Evolutionary conservation across 768 basidiomycete species (phyloP).

Genomic region (Auriscalpium vulgare): DNA sequence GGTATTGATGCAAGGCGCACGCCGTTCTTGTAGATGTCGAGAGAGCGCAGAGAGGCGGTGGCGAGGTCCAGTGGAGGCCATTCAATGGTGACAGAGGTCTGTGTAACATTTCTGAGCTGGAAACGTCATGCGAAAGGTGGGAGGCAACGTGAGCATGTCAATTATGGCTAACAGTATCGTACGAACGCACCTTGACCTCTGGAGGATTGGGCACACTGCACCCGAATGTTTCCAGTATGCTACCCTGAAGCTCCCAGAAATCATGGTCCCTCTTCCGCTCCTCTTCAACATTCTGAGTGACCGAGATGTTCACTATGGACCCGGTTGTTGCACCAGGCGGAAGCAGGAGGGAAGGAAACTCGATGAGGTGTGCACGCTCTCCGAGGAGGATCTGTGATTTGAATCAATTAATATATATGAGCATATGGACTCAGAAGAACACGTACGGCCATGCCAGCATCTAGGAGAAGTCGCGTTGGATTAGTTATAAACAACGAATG

Average conservation of each 20-base stretch:
- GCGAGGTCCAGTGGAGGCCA: conserved; percentile 87
- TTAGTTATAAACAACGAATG: neutral
- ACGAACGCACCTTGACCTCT: conserved; percentile 51
- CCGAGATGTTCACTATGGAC: conserved; percentile 95
- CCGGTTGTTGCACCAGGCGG: conserved; percentile 90
- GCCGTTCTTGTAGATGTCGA: conserved; percentile 91
- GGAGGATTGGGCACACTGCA: conserved; percentile 60
- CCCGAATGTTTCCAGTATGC: conserved; percentile 74
- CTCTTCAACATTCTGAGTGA: conserved; percentile 78
- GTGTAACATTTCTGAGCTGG: conserved; percentile 87
- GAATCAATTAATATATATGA: neutral
- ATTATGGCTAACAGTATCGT: no score
- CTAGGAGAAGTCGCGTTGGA: conserved; percentile 30
- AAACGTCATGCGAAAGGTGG: neutral
- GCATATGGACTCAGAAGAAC: neutral
- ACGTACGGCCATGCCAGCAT: conserved; percentile 89
- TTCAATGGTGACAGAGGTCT: conserved; percentile 94
- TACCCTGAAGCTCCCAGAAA: conserved; percentile 79
- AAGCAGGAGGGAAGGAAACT: conserved; percentile 92
- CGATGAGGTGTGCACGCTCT: conserved; percentile 91
- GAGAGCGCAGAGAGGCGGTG: conserved; percentile 73
- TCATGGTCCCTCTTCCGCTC: conserved; percentile 76
- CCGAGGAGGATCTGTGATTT: conserved; percentile 74
- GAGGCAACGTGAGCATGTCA: no score
- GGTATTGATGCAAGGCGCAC: conserved; percentile 84